phyloP scores from a whole-genome alignment of 1,284 basidiomycete species.

The Meripilus lineatus region DNA sequence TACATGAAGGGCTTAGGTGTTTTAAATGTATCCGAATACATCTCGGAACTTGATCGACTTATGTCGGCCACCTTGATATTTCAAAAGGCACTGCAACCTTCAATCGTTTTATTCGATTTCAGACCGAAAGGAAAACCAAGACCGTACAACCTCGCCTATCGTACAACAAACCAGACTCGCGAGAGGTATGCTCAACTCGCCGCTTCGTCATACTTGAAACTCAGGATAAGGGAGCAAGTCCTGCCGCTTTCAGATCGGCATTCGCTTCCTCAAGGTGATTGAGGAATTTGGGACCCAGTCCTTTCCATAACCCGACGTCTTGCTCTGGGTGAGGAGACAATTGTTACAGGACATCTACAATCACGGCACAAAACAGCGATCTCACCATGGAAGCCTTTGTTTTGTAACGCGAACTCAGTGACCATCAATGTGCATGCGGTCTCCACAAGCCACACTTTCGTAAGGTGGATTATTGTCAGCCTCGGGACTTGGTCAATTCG shows the following conservation, averaged over 20 bases:
- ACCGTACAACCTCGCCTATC: too few relatives aligned
- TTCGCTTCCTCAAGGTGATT: slow-evolving; percentile 54
- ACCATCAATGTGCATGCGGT: slow-evolving; percentile 25
- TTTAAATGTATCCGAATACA: too few relatives aligned
- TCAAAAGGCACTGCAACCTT: too few relatives aligned
- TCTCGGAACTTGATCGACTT: too few relatives aligned
- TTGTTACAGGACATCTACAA: not conserved
- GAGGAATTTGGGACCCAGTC: slow-evolving; percentile 52
- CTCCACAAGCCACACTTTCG: slow-evolving; percentile 60
- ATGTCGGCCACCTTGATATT: too few relatives aligned
- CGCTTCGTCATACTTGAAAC: too few relatives aligned
- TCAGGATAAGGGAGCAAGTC: too few relatives aligned
- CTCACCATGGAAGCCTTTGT: not conserved
- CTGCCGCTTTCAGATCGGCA: slow-evolving; percentile 42
- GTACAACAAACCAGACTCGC: too few relatives aligned
- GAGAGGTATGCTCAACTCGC: too few relatives aligned
- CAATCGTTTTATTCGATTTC: too few relatives aligned
- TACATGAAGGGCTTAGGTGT: too few relatives aligned
- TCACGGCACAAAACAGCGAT: not conserved
- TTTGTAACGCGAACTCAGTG: not conserved
- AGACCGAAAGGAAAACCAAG: too few relatives aligned
- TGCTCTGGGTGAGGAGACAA: slow-evolving; percentile 33
- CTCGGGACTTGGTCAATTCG: not conserved
- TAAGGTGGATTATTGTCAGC: slow-evolving; percentile 2
- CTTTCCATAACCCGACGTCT: slow-evolving; percentile 60